Percentiles rank a stretch among this genome's conserved stretches.
phyloP scores from a whole-genome alignment of 495 filamentous ascomycete species.

The Xylaria bambusicola region DNA sequence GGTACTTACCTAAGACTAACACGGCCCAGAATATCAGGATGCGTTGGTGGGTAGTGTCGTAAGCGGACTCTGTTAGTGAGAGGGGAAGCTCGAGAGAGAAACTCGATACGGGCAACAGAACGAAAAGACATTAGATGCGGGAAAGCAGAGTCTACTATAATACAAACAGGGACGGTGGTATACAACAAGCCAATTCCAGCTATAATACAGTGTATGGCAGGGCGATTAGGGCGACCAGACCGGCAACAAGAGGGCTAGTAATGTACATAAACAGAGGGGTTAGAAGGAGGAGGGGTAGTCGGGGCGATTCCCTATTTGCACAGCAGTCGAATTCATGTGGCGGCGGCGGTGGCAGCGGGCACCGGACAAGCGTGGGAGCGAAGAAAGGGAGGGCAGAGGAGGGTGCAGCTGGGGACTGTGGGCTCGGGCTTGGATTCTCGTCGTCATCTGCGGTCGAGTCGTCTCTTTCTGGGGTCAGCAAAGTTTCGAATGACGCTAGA shows the following conservation, averaged over 20 bases:
- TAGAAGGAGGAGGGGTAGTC: conserved; percentile 27
- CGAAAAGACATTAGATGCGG: conserved; percentile 23
- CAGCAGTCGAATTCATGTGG: conserved; percentile 1
- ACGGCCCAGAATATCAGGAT: conserved; percentile 25
- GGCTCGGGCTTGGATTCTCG: no score
- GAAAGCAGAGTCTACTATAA: conserved; percentile 12
- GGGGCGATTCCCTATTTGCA: conserved; percentile 24
- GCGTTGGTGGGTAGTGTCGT: conserved; percentile 13
- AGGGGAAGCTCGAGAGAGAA: conserved; percentile 28
- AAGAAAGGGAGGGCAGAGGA: no score
- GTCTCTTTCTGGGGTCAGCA: background rate
- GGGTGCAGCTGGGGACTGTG: no score
- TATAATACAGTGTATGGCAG: conserved; percentile 12
- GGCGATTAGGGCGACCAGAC: background rate
- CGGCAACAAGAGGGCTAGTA: conserved; percentile 4
- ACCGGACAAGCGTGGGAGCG: no score
- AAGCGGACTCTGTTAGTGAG: conserved; percentile 23
- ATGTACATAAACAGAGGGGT: conserved; percentile 22
- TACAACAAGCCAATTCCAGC: conserved; percentile 14
- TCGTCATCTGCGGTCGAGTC: background rate
- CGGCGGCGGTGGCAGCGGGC: background rate
- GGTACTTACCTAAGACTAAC: conserved; percentile 26
- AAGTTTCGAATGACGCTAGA: conserved; percentile 12
- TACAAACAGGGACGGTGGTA: background rate
- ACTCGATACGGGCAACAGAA: conserved; percentile 29